Conservation (phyloP, 2,329 filamentous ascomycete genomes). For the Aspergillus sp. region DNA sequence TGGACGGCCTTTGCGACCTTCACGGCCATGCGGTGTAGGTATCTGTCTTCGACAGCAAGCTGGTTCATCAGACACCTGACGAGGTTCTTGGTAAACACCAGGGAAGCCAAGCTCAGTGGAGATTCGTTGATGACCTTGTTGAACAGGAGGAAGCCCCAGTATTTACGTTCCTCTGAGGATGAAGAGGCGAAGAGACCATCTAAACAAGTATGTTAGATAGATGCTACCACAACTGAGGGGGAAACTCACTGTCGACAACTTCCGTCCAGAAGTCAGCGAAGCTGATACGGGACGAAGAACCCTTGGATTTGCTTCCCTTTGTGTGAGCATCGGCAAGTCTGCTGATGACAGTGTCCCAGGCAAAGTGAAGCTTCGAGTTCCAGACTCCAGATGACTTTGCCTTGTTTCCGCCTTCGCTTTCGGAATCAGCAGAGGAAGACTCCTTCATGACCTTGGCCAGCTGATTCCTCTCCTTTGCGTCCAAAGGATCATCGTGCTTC, state of each 20-base stretch:
- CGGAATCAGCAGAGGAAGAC: conserved; percentile 36
- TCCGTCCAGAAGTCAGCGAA: conserved; percentile 84
- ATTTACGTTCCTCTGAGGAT: conserved; percentile 85
- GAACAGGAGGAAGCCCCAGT: conserved; percentile 87
- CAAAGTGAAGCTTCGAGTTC: conserved; percentile 80
- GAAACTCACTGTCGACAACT: conserved; percentile 76
- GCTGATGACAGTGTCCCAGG: conserved; percentile 77
- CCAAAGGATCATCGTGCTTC: conserved; percentile 71
- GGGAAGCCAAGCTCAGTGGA: conserved; percentile 52
- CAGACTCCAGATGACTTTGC: conserved; percentile 65
- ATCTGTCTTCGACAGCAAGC: conserved; percentile 73
- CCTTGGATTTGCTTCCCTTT: conserved; percentile 35
- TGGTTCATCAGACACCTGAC: conserved; percentile 83
- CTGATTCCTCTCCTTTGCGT: conserved; percentile 65
- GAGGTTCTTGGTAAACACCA: conserved; percentile 80
- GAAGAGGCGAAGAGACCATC: conserved; percentile 80
- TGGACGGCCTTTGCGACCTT: conserved; percentile 75
- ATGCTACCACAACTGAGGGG: background rate
- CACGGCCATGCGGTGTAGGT: conserved; percentile 75
- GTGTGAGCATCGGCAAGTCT: conserved; percentile 38
- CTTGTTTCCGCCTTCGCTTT: conserved; percentile 31
- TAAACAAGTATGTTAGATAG: conserved; percentile 43
- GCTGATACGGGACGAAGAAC: conserved; percentile 39
- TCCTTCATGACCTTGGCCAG: conserved; percentile 81
- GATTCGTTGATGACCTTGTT: conserved; percentile 67